Conservation (phyloP, 768 basidiomycete species). For the Hirschioporus abietinus region DNA sequence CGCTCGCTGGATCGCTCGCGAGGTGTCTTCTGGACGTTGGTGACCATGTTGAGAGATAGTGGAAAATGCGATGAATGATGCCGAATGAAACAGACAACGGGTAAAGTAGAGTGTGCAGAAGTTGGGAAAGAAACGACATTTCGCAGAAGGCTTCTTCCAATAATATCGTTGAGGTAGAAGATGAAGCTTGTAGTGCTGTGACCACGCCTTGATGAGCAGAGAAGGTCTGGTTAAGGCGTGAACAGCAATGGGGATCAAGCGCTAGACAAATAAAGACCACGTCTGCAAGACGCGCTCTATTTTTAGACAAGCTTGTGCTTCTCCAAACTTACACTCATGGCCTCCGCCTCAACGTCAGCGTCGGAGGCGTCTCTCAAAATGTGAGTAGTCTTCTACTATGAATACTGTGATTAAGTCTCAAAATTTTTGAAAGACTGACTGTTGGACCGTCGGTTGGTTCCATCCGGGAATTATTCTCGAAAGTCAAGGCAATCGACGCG, state of each 20-base stretch:
- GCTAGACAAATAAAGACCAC: too few species aligned
- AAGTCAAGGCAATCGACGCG: slow-evolving; percentile 77
- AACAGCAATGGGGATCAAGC: background rate
- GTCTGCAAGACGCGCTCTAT: background rate
- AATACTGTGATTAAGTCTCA: slow-evolving; percentile 8
- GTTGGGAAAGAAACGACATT: background rate
- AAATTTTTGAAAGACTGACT: slow-evolving; percentile 43
- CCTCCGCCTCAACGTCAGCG: slow-evolving; percentile 5
- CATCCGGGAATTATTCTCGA: slow-evolving; percentile 69
- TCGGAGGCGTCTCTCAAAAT: slow-evolving; percentile 24
- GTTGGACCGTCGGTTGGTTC: slow-evolving; percentile 78
- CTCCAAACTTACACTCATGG: background rate
- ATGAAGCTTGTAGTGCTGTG: background rate
- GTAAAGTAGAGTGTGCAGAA: background rate
- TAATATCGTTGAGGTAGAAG: background rate
- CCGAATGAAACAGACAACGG: slow-evolving; percentile 2
- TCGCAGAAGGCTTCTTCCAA: background rate
- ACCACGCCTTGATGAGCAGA: background rate
- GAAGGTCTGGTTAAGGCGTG: background rate
- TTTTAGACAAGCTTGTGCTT: background rate
- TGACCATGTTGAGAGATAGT: background rate
- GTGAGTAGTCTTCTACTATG: slow-evolving; percentile 17
- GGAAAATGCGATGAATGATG: background rate
- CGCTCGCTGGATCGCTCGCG: slow-evolving; percentile 38
- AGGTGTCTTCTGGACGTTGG: background rate